phyloP scores from a whole-genome alignment of 2,329 filamentous ascomycete species.

The Teratosphaeria zuluensis region DNA sequence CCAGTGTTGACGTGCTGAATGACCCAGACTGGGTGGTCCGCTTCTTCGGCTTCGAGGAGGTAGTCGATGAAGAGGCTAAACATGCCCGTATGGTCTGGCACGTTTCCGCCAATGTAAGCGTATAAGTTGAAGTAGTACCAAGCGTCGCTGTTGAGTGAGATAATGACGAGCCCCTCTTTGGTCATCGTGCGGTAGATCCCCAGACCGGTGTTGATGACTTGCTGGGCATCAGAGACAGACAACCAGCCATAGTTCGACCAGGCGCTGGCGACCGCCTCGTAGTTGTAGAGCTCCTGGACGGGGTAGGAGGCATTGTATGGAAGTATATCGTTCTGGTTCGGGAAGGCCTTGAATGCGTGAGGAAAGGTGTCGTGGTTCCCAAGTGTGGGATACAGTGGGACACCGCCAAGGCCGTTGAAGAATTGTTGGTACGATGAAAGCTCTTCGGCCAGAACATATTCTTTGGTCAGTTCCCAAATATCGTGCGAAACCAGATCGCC shows the following conservation, averaged over 20 bases:
- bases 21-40: slow-evolving; percentile 46
- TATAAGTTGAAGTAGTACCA: slow-evolving; percentile 52
- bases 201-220: background rate
- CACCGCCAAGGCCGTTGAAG: background rate
- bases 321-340: background rate
- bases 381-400: background rate
- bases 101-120: slow-evolving; percentile 42
- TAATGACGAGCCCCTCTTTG: slow-evolving; percentile 36
- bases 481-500: slow-evolving; percentile 50
- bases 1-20: slow-evolving; percentile 49
- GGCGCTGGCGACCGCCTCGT: background rate
- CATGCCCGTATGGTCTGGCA: slow-evolving; percentile 43
- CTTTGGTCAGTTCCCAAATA: slow-evolving; percentile 1
- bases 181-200: background rate
- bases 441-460: background rate
- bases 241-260: background rate
- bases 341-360: background rate
- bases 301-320: background rate
- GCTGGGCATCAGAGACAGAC: background rate
- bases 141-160: slow-evolving; percentile 49
- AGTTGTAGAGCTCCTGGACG: background rate
- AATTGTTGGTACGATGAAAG: background rate
- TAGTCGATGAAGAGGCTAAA: slow-evolving; percentile 46
- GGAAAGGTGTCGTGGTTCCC: background rate
- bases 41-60: slow-evolving; percentile 44